A percentile compares a stretch with the other conserved stretches of the same genome.
phyloP scores from a whole-genome alignment of 1,284 basidiomycete genomes.

The Microbotryomycetes sp. region DNA sequence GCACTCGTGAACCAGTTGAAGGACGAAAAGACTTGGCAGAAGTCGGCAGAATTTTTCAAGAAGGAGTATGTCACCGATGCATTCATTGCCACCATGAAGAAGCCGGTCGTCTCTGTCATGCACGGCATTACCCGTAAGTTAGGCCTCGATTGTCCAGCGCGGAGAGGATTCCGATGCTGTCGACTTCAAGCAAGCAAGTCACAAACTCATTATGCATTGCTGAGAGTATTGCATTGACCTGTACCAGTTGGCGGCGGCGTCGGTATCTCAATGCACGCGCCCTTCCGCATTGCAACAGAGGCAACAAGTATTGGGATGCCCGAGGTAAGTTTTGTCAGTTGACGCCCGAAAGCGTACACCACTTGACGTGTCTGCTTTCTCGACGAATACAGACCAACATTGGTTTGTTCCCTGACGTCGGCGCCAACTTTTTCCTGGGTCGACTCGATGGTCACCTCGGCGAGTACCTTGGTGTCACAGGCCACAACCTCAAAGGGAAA shows the following conservation, averaged over 20 bases:
- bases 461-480: conserved; percentile 87
- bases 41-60: conserved; percentile 79
- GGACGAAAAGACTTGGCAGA: conserved; percentile 42
- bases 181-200: conserved; percentile 2
- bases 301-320: conserved; percentile 95
- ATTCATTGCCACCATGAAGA: conserved; percentile 66
- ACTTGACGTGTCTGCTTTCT: no score
- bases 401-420: conserved; percentile 73
- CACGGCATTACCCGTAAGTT: conserved; percentile 83
- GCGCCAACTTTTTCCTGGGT: conserved; percentile 81
- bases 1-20: conserved; percentile 33
- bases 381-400: conserved; percentile 53
- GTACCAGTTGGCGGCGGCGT: conserved; percentile 87
- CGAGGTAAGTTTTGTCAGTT: conserved; percentile 46
- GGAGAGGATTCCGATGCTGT: no score
- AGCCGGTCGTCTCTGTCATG: conserved; percentile 83
- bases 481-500: conserved; percentile 63
- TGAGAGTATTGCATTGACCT: background rate
- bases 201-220: no score
- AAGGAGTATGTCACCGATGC: conserved; percentile 82
- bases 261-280: conserved; percentile 79
- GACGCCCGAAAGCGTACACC: no score
- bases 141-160: background rate
- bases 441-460: conserved; percentile 87
- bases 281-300: conserved; percentile 90